These are phyloP conservation scores for Thalassiosira pacifica DNA, from an alignment of 352 stramenopile species.

Conservation along the genomic window DNA sequence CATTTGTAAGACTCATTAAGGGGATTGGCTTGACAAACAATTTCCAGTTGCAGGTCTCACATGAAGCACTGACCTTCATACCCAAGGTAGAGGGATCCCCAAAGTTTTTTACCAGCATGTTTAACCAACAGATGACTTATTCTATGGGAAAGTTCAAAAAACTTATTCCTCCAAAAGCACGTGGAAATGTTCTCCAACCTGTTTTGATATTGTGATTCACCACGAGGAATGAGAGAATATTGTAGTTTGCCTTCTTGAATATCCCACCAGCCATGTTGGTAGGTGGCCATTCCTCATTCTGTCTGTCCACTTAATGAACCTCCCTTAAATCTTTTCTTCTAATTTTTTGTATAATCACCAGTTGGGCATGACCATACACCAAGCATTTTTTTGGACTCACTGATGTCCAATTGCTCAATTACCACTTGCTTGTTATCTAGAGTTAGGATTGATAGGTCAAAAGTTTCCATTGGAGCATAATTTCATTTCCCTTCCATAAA, in stretches of 20 bases:
- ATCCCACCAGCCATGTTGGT: no score
- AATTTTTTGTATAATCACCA: not conserved
- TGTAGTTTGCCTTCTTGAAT: not conserved
- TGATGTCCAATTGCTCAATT: not conserved
- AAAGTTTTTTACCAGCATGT: not conserved
- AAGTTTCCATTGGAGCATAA: not conserved
- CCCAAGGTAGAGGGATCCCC: not conserved
- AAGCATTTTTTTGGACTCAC: not conserved
- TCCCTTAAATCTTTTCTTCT: not conserved
- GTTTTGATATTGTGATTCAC: not conserved
- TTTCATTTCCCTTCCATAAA: no score
- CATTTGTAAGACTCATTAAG: not conserved
- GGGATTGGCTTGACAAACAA: not conserved
- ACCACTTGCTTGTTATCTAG: not conserved
- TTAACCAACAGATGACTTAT: no score
- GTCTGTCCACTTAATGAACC: no score
- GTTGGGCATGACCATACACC: not conserved
- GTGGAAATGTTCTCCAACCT: not conserved
- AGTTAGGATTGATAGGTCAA: not conserved
- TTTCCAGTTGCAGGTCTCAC: not conserved
- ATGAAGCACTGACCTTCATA: not conserved
- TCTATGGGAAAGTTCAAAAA: not conserved
- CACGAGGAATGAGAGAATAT: not conserved
- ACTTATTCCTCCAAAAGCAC: not conserved
- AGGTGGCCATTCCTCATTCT: no score